Conservation (phyloP, 73 alveolate species). For the Paramecium primaurelia region DNA sequence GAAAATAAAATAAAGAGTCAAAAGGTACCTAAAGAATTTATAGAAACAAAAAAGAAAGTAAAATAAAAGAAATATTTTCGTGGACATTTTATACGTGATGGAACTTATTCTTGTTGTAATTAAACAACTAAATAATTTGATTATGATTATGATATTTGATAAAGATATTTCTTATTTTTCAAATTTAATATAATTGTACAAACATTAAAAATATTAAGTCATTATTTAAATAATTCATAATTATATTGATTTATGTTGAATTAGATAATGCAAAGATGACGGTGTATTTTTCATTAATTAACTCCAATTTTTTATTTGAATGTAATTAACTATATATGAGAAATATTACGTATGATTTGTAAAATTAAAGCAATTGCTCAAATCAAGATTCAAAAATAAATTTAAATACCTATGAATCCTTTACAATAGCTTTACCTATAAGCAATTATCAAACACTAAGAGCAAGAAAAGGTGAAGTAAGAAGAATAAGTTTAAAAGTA, state of each 20-base stretch:
- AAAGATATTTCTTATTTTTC: not conserved
- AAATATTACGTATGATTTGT: not conserved
- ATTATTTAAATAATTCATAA: not conserved
- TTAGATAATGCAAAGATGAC: not conserved
- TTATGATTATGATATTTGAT: not conserved
- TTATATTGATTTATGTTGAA: not conserved
- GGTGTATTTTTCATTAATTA: not conserved
- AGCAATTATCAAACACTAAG: not conserved
- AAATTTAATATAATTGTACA: not conserved
- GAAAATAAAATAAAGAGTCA: not conserved
- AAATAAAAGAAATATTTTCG: not conserved
- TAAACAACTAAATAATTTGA: not conserved
- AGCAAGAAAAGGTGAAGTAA: constrained; percentile 30
- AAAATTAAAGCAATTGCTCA: not conserved
- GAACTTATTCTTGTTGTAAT: not conserved
- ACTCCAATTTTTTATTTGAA: not conserved
- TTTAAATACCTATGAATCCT: constrained; percentile 36
- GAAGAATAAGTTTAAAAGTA: not conserved
- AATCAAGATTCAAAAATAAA: not conserved
- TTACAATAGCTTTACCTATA: constrained; percentile 3
- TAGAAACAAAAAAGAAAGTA: not conserved
- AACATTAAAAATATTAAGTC: not conserved
- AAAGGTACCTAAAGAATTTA: not conserved
- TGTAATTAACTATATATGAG: not conserved
- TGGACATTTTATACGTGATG: not conserved